Conservation (phyloP, 176 grass and related monocot species). For the Cymbopogon citratus region DNA sequence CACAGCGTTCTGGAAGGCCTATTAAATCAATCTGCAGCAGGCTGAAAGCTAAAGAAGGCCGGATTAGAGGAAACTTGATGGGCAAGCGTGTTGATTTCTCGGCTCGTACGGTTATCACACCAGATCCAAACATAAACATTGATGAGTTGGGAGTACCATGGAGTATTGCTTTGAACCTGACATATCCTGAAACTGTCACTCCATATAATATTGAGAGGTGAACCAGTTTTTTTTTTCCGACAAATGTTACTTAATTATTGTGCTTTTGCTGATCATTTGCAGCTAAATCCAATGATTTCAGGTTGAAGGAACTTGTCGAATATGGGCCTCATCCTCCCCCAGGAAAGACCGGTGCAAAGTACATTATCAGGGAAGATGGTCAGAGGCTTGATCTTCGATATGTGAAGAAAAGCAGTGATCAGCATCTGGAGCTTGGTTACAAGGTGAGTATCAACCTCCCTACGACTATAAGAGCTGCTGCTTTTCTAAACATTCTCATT, state of each 20-base stretch:
- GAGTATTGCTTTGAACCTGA: constrained; percentile 97
- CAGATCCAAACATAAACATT: constrained; percentile 96
- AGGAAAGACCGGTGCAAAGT: constrained; percentile 91
- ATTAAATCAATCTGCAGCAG: constrained; percentile 99
- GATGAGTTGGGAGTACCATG: constrained; percentile 92
- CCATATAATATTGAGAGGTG: constrained; percentile 98
- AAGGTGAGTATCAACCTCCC: constrained; percentile 41
- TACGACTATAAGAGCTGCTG: not conserved
- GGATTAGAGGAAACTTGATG: constrained; percentile 99
- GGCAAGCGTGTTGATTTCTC: constrained; percentile 98
- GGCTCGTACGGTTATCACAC: constrained; percentile 88
- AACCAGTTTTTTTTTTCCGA: not conserved
- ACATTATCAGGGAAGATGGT: constrained; percentile 95
- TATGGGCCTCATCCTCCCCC: constrained; percentile 91
- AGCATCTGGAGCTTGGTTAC: constrained; percentile 94
- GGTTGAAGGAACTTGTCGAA: constrained; percentile 92
- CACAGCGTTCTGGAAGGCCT: constrained; percentile 89
- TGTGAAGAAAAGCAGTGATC: constrained; percentile 97
- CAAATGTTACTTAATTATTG: not conserved
- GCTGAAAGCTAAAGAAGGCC: constrained; percentile 95
- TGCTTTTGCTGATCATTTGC: not conserved
- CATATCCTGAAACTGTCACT: constrained; percentile 94
- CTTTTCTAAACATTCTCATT: not conserved
- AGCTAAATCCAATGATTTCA: constrained; percentile 32
- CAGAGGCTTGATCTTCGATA: constrained; percentile 93